These are phyloP conservation scores for Colletotrichum acutatum DNA, from an alignment of 2,329 filamentous ascomycete species.

Conservation along the genomic window DNA sequence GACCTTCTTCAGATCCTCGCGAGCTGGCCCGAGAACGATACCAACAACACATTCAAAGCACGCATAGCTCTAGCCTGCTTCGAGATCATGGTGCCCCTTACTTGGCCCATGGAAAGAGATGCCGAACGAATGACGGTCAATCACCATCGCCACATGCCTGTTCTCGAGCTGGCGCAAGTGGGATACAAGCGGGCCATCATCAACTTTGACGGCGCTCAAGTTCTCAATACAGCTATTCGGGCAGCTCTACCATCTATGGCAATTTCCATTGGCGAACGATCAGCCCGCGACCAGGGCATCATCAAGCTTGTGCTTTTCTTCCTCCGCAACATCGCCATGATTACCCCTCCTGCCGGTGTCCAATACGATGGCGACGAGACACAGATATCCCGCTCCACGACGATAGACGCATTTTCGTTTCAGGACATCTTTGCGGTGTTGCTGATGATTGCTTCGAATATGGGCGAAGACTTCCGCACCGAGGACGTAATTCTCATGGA, in stretches of 20 bases:
- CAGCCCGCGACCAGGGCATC: constrained; percentile 85
- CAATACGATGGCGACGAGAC: constrained; percentile 88
- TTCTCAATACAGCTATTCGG: constrained; percentile 84
- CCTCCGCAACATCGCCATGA: constrained; percentile 88
- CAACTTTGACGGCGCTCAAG: constrained; percentile 80
- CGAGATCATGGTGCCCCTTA: constrained; percentile 91
- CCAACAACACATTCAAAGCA: constrained; percentile 79
- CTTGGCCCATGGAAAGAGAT: constrained; percentile 90
- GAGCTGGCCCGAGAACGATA: constrained; percentile 78
- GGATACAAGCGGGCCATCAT: constrained; percentile 90
- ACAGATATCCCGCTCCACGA: constrained; percentile 86
- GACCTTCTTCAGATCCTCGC: constrained; percentile 92
- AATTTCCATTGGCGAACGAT: constrained; percentile 78
- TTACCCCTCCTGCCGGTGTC: constrained; percentile 77
- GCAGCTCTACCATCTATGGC: constrained; percentile 89
- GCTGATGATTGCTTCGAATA: constrained; percentile 88
- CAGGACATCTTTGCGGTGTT: constrained; percentile 91
- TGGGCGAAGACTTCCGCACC: constrained; percentile 90
- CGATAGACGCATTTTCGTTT: constrained; percentile 87
- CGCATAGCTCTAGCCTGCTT: constrained; percentile 86
- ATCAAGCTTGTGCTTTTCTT: constrained; percentile 92
- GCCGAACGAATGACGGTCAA: constrained; percentile 88
- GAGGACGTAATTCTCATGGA: constrained; percentile 93
- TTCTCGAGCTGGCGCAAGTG: constrained; percentile 87
- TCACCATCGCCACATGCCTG: constrained; percentile 90